Evolutionary conservation across 345 rosid species (phyloP), one percentile per base, ranked within the genome.

Genomic region (Salix viminalis): DNA sequence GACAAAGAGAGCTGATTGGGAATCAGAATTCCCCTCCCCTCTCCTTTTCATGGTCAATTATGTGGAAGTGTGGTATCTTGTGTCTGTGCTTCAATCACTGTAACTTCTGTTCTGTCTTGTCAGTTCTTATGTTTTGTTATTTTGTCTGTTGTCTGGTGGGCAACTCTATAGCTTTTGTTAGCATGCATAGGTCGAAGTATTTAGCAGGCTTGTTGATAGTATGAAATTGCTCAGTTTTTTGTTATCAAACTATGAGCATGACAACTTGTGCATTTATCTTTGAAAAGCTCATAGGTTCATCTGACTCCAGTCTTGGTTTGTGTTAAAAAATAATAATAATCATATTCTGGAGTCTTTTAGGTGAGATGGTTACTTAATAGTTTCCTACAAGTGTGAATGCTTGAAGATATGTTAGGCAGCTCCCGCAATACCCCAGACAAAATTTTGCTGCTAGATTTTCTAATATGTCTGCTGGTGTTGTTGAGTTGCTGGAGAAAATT

Each of bases 351-450:
- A 2, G 0, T 4, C 34, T 32, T 32, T 32, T 32, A 32, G 34
- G 0, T 32, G 34, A 32, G 34, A 32, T 32, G 34, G 34, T 3
- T 32, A 3, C 34, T 32, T 3, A 32, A 3, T 0, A 32, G 98
- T 74, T 96, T 96, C 84, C 88, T 96, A 56, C 90, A 60, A 94
- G 98, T 77, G 97, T 94, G 77, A 92, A 92, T 84, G 99, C 99
- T 73, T 87, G 98, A 80, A 90, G 95, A 88, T 96, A 96, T 75
- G 98, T 96, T 14, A 88, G 97, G 83, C 96, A 91, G 90, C 98
- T 96, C 78, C 98, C 98, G 0, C 97, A 93, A 76, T 92, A 88
- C 86, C 98, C 97, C 8, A 91, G 85, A 83, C 97, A 96, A 82
- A 89, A 90, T 65, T 91, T 96, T 78, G 78, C 97, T 69, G 73